Conservation (phyloP, 139 green algal species). For the Tetradesmus lagerheimii region DNA sequence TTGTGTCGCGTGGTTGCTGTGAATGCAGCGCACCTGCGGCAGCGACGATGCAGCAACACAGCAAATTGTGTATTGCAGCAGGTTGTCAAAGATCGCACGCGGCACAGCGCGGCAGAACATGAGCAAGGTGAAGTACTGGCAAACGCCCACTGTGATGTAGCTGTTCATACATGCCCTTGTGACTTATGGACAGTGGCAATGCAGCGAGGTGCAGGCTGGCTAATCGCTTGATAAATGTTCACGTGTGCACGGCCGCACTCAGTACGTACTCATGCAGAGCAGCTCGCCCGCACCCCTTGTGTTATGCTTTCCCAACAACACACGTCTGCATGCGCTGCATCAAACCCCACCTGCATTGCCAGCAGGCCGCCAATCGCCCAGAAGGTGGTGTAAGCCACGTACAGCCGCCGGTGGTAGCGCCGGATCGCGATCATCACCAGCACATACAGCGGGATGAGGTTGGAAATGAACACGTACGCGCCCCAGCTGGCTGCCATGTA, state of each 20-base stretch:
- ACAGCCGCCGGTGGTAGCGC: conserved; percentile 58
- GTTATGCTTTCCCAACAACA: no score
- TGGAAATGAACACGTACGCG: conserved; percentile 96
- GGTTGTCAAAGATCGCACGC: no score
- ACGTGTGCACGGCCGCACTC: no score
- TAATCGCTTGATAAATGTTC: no score
- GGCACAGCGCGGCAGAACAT: no score
- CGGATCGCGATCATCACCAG: conserved; percentile 63
- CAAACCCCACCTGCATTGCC: conserved; percentile 56
- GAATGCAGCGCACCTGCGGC: conserved; percentile 51
- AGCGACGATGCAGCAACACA: neutral
- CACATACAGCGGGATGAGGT: conserved; percentile 77
- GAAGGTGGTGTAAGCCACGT: conserved; percentile 66
- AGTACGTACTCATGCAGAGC: no score
- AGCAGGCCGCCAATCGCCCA: conserved; percentile 61
- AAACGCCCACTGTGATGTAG: no score
- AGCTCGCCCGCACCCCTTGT: no score
- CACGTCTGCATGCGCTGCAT: neutral
- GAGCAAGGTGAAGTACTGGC: no score
- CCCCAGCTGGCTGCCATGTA: conserved; percentile 96
- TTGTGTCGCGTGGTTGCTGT: conserved; percentile 74
- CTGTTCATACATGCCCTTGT: no score
- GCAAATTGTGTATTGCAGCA: neutral
- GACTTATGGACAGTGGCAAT: no score
- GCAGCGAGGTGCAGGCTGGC: no score